Conservation (phyloP, 1,284 basidiomycete genomes). For the Ganoderma sp. region DNA sequence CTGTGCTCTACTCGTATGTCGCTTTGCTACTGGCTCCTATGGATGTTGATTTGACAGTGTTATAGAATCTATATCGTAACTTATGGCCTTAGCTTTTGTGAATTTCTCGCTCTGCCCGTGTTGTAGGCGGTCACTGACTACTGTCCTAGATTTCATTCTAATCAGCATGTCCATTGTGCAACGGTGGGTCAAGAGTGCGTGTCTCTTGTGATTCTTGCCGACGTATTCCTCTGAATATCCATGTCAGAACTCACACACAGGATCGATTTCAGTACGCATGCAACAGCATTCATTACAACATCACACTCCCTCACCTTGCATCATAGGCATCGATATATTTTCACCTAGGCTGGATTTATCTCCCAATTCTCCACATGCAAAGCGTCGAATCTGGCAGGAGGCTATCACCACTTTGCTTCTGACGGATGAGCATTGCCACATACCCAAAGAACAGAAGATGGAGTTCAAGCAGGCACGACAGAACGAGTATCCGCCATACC, state of each 20-base stretch:
- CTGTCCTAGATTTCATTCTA: slow-evolving; percentile 63
- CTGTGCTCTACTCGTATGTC: slow-evolving; percentile 67
- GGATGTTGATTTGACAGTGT: background rate
- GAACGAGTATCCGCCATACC: slow-evolving; percentile 73
- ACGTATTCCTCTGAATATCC: slow-evolving; percentile 13
- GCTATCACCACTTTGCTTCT: slow-evolving; percentile 73
- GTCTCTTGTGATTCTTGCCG: background rate
- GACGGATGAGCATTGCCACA: slow-evolving; percentile 62
- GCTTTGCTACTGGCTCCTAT: background rate
- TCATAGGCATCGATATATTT: slow-evolving; percentile 75
- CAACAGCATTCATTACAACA: slow-evolving; percentile 33
- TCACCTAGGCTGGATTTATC: slow-evolving; percentile 76
- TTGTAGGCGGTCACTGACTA: slow-evolving; percentile 11
- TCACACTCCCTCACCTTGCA: slow-evolving; percentile 33
- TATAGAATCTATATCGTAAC: slow-evolving; percentile 68
- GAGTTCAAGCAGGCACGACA: slow-evolving; percentile 62
- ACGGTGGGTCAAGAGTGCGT: slow-evolving; percentile 62
- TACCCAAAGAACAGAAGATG: slow-evolving; percentile 67
- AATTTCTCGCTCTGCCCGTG: slow-evolving; percentile 34
- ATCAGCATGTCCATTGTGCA: slow-evolving; percentile 59
- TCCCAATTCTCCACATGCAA: slow-evolving; percentile 65
- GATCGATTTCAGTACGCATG: slow-evolving; percentile 73
- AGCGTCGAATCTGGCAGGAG: slow-evolving; percentile 85
- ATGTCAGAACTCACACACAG: slow-evolving; percentile 59
- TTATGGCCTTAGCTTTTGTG: slow-evolving; percentile 70